Conservation (phyloP, 805 yeast genomes). For the Soucietia sequanensis region DNA sequence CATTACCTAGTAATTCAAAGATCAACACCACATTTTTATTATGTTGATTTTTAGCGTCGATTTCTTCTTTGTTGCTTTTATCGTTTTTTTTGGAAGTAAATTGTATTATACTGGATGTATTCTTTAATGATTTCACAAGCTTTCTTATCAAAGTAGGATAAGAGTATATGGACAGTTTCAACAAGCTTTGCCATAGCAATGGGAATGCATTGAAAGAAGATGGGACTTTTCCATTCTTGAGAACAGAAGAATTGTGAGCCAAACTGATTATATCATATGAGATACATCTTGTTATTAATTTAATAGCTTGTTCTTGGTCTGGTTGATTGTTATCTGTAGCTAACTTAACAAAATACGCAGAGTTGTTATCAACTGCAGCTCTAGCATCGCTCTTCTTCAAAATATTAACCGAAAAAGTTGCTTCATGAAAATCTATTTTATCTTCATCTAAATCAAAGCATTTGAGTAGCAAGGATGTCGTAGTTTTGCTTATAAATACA, state of each 20-base stretch:
- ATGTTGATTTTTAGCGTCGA: constrained; percentile 28
- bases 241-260: constrained; percentile 22
- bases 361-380: constrained; percentile 44
- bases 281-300: constrained; percentile 40
- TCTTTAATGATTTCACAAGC: constrained; percentile 15
- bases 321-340: constrained; percentile 23
- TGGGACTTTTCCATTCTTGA: constrained; percentile 19
- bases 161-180: constrained; percentile 12
- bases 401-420: constrained; percentile 32
- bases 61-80: constrained; percentile 14
- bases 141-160: constrained; percentile 8
- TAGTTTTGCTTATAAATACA: no score
- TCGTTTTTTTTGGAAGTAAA: constrained; percentile 23
- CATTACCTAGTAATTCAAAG: constrained; percentile 15
- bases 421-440: constrained; percentile 13
- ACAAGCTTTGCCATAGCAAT: constrained; percentile 24
- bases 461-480: constrained; percentile 7
- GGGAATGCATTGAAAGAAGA: constrained; percentile 34
- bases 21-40: constrained; percentile 26
- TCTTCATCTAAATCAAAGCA: constrained; percentile 17
- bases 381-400: constrained; percentile 48
- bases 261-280: constrained; percentile 46
- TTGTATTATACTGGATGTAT: constrained; percentile 15
- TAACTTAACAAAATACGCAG: constrained; percentile 25
- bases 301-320: constrained; percentile 23